phyloP scores from a whole-genome alignment of 768 basidiomycete genomes.

The Trametes villosa region DNA sequence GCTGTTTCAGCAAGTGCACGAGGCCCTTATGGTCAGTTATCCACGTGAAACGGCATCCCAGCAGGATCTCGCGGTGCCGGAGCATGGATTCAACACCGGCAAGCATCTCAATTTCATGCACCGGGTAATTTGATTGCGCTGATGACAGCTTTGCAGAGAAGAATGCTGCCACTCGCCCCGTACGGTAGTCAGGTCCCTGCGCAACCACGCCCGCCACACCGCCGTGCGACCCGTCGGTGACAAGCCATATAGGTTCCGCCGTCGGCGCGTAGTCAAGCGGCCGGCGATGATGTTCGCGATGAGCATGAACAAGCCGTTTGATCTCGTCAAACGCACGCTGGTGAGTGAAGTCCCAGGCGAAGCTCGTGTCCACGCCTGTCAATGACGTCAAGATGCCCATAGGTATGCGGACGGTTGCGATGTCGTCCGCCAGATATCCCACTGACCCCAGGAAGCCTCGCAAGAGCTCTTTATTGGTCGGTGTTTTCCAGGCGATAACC shows the following conservation, averaged over 20 bases:
- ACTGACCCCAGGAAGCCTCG: conserved; percentile 39
- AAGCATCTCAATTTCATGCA: conserved; percentile 43
- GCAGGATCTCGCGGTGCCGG: conserved; percentile 31
- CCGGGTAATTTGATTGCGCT: conserved; percentile 38
- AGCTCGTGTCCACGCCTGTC: conserved; percentile 16
- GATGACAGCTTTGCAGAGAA: conserved; percentile 33
- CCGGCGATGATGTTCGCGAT: conserved; percentile 16
- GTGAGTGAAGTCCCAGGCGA: conserved; percentile 30
- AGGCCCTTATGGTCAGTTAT: conserved; percentile 35
- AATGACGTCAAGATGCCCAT: conserved; percentile 38
- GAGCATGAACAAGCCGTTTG: not conserved
- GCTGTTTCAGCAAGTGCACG: conserved; percentile 25
- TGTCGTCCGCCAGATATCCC: conserved; percentile 21
- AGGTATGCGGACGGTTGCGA: conserved; percentile 37
- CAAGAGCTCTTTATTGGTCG: conserved; percentile 38
- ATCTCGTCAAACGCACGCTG: conserved; percentile 36
- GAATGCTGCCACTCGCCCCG: conserved; percentile 26
- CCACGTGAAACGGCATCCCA: conserved; percentile 27
- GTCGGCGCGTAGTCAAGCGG: conserved; percentile 26
- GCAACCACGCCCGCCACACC: conserved; percentile 23
- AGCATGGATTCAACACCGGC: conserved; percentile 42
- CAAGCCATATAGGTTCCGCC: conserved; percentile 26
- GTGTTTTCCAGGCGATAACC: conserved; percentile 34
- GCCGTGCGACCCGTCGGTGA: conserved; percentile 26
- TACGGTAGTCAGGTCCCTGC: conserved; percentile 25